Percentiles rank a stretch among this genome's conserved stretches.
Evolutionary conservation across 495 filamentous ascomycete genomes (phyloP).

Genomic region (Neurospora tetraspora): DNA sequence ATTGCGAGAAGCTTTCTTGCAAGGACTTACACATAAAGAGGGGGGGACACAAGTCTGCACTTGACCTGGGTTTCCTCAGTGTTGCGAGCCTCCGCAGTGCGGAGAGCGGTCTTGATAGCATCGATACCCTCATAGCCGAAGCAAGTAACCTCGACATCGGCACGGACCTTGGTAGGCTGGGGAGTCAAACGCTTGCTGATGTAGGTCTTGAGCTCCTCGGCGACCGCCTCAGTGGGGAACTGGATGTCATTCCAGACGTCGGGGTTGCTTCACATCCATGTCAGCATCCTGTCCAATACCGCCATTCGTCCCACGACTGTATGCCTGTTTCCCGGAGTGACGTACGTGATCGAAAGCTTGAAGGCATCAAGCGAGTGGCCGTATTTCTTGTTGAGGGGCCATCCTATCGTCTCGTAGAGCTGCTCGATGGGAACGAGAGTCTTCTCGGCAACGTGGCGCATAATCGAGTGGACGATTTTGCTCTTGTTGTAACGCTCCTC

Average conservation of each 20-base stretch:
- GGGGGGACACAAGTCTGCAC: constrained; percentile 90
- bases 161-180: constrained; percentile 94
- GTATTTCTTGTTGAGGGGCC: constrained; percentile 96
- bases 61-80: constrained; percentile 87
- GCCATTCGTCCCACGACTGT: neutral
- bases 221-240: constrained; percentile 79
- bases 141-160: constrained; percentile 96
- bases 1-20: neutral
- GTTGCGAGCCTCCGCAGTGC: constrained; percentile 80
- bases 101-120: constrained; percentile 83
- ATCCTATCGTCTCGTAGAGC: constrained; percentile 87
- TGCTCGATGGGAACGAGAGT: constrained; percentile 85
- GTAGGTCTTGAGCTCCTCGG: constrained; percentile 80
- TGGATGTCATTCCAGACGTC: constrained; percentile 88
- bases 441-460: constrained; percentile 97
- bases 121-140: constrained; percentile 98
- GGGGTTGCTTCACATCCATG: constrained; percentile 55
- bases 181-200: constrained; percentile 94
- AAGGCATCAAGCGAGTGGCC: constrained; percentile 96
- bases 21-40: constrained; percentile 65
- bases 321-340: neutral
- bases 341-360: constrained; percentile 96
- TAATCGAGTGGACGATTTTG: constrained; percentile 97
- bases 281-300: constrained; percentile 1
- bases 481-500: constrained; percentile 99